Evolutionary conservation across 2,329 filamentous ascomycete species (phyloP).

Genomic region (Aspergillus spinulosporus): DNA sequence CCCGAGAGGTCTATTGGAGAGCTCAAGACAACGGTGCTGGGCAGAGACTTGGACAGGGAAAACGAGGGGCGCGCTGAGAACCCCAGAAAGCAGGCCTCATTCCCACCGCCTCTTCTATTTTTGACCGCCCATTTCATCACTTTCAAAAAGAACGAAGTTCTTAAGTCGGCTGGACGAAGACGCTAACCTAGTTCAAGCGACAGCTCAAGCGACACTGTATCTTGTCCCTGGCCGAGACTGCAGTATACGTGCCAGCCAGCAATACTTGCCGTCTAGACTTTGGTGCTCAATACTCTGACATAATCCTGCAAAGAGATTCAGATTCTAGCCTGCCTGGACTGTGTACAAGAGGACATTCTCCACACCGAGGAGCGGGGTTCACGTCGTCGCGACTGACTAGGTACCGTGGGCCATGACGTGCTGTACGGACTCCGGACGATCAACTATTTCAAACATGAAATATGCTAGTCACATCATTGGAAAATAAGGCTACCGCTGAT

Average conservation of each 20-base stretch:
- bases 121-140: constrained; percentile 5
- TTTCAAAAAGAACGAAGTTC: neutral
- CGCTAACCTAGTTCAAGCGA: neutral
- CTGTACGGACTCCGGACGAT: neutral
- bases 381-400: neutral
- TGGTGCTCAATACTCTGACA: neutral
- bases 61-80: constrained; percentile 3
- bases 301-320: neutral
- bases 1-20: neutral
- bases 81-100: constrained; percentile 1
- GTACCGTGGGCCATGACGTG: neutral
- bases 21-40: neutral
- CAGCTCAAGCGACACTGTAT: neutral
- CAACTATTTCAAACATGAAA: neutral
- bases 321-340: neutral
- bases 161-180: neutral
- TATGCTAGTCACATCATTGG: neutral
- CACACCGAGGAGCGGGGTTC: neutral
- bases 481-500: neutral
- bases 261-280: neutral
- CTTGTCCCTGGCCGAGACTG: neutral
- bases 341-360: neutral
- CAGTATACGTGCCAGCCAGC: neutral
- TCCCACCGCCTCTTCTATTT: constrained; percentile 10
- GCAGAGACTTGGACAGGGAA: neutral